Evolutionary conservation across 805 yeast species (phyloP).

Genomic region (Candida maesae): DNA sequence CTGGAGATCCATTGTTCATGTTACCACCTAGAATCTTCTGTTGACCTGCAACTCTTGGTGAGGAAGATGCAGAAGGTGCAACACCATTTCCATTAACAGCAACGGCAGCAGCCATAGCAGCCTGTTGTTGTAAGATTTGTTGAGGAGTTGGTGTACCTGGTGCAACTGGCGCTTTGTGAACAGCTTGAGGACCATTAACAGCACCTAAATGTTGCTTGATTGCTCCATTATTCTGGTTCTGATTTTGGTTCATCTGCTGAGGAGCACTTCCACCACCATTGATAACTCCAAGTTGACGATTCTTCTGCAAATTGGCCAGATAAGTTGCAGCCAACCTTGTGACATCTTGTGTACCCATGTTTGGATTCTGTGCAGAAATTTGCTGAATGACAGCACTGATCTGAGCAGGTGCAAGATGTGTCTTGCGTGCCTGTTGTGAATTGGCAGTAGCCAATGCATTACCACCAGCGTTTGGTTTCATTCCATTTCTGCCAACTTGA

Average conservation of each 20-base stretch:
- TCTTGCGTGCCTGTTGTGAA: slow-evolving; percentile 14
- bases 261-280: slow-evolving; percentile 10
- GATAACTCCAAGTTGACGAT: slow-evolving; percentile 28
- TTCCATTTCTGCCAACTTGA: slow-evolving; percentile 3
- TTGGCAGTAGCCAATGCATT: slow-evolving; percentile 4
- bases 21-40: slow-evolving; percentile 4
- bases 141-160: slow-evolving; percentile 35
- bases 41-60: not conserved
- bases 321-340: slow-evolving; percentile 63
- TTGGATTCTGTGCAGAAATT: slow-evolving; percentile 64
- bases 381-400: slow-evolving; percentile 62
- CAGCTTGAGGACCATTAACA: too few species aligned
- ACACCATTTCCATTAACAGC: too few species aligned
- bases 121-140: slow-evolving; percentile 33
- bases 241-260: not conserved
- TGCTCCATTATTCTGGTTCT: not conserved
- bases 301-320: slow-evolving; percentile 50
- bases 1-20: slow-evolving; percentile 3
- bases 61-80: slow-evolving; percentile 12
- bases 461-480: slow-evolving; percentile 7
- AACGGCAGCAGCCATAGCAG: slow-evolving; percentile 30
- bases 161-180: not conserved
- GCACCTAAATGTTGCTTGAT: slow-evolving; percentile 4
- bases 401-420: slow-evolving; percentile 51
- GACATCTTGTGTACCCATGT: slow-evolving; percentile 57